Base-by-base conservation (phyloP, 495 filamentous ascomycete genomes). In the Choiromyces venosus region DNA sequence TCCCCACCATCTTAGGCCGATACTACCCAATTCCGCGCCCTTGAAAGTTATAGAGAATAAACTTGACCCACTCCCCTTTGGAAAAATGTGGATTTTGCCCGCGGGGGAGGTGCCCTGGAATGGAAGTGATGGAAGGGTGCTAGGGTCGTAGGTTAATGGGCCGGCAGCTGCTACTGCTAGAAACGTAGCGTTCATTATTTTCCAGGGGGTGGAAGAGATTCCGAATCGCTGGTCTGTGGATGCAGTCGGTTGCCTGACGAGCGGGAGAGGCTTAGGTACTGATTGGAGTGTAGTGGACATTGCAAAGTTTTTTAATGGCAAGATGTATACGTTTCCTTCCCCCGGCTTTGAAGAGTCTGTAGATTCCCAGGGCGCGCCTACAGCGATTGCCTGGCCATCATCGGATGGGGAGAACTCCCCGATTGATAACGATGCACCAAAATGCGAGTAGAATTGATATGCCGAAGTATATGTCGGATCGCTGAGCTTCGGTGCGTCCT, bases 271-370 rank as follows among this genome's bases (percentile, higher is more conserved):
- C 14, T 42, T 67, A 16, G 38, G 25, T 29, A 29, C 44, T 4
- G 72, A 66, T 37, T 69, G 64, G 12, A 36, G 29, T n/a, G n/a
- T n/a, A 8, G 71, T 44, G 1, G 66, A 35, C 16, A 46, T 37
- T 35, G 39, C 39, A 37, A 52, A 71, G 33, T 74, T 69, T 1
- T 75, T 65, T 29, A 78, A 66, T 16, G 79, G 79, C 21, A 81
- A 61, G 38, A 81, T 70, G 40, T 81, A 81, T 16, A 81, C 79
- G 37, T 74, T 79, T 7, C 79, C 79, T 40, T 74, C 79, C 18
- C 65, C 40, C 1, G 79, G 79, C 2, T 73, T 68, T 4, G 70
- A 65, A 14, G 76, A 79, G 71, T 79, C 76, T 40, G 74, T 79
- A 9, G 72, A 67, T 65, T 81, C 79, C 19, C n/a, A 39, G 1